Evolutionary conservation across 352 stramenopile genomes (phyloP).

Genomic region (Globisporangium emineosum): DNA sequence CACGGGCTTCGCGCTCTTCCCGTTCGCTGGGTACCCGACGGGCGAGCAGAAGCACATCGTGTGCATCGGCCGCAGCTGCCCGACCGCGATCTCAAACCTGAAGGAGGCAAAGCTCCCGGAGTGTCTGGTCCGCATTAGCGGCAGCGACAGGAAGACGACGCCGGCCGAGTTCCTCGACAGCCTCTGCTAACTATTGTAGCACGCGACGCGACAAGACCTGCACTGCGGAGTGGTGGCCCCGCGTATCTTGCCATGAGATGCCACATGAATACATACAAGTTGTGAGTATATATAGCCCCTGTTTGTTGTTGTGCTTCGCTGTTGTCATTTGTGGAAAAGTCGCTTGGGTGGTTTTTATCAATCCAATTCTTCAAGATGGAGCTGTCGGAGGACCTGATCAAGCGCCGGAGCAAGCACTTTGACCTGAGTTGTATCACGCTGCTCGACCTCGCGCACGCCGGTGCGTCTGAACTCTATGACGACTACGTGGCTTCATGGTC

Average conservation of each 20-base stretch:
- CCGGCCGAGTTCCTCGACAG: conserved; percentile 20
- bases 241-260: not conserved
- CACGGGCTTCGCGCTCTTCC: conserved; percentile 30
- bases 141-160: conserved; percentile 17
- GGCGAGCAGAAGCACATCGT: conserved; percentile 25
- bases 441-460: conserved; percentile 53
- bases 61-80: conserved; percentile 32
- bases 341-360: not conserved
- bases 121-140: conserved; percentile 17
- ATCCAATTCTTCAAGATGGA: conserved; percentile 35
- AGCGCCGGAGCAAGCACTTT: conserved; percentile 73
- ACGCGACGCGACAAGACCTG: too few species aligned
- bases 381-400: conserved; percentile 60
- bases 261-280: not conserved
- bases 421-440: conserved; percentile 63
- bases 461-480: conserved; percentile 3
- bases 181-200: conserved; percentile 19
- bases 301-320: not conserved
- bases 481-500: not conserved
- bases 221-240: not conserved
- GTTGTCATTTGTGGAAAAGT: not conserved
- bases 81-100: conserved; percentile 22
- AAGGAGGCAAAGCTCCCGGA: conserved; percentile 19
- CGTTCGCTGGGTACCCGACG: conserved; percentile 24
- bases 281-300: not conserved